Base-by-base conservation (phyloP, 2,329 filamentous ascomycete species). In the Calonectria hongkongensis region DNA sequence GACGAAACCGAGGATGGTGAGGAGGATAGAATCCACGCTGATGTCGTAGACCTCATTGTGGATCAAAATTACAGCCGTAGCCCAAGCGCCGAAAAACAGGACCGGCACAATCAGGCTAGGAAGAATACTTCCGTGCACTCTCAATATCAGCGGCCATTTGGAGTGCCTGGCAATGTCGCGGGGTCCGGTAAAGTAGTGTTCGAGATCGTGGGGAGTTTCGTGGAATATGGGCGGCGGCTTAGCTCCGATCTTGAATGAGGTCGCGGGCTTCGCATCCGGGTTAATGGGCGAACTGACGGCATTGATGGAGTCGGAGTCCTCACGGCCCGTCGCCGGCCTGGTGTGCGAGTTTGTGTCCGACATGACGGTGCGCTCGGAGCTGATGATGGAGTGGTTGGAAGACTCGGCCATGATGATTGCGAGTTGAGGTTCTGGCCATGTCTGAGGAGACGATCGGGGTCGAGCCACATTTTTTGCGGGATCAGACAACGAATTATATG, bases 131-230 rank as follows among this genome's bases (percentile, higher is more conserved):
- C 54, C 54, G 8, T 60, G 54, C 39, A 60, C 39, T 7, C 54
- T 41, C 33, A 60, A n/a, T 41, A 60, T 60, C 18, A 60, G 54
- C 3, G 54, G 54, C 54, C 54, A 60, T 16, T 60, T 60, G 30
- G 54, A 60, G 54, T 60, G 54, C 18, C 54, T 60, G 33, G 33
- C 25, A 16, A 41, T 12, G 27, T 60, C 54, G 7, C 54, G 54
- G 12, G 54, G 54, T 7, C 54, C 54, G 3, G 54, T 41, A 8
- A 60, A 60, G 15, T 60, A 60, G 4, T 60, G 18, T 18, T 60
- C 54, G 13, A 60, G 39, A n/a, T 60, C 54, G 54, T 36, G 54
- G n/a, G 10, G 30, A 36, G 33, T 36, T 10, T 36, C 33, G 21
- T 27, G 36, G 54, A 16, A 21, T 12, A 4, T 21, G n/a, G 54